These are phyloP conservation scores for Phytopythium litorale DNA, from an alignment of 352 stramenopile species.

Conservation along the genomic window DNA sequence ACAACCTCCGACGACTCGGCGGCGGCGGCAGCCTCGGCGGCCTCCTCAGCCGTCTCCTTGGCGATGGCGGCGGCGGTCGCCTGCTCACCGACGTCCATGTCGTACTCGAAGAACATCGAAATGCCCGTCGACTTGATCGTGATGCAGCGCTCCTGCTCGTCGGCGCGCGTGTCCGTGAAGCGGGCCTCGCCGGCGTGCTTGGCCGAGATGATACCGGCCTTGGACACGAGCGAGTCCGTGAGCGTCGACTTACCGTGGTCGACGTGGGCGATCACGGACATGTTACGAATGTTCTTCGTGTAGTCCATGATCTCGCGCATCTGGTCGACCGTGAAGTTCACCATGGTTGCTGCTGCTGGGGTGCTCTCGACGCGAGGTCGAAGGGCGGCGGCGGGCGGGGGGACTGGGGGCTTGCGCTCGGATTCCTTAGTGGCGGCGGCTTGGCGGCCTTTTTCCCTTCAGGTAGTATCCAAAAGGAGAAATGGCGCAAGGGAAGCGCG, in stretches of 20 bases:
- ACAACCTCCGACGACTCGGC: constrained; percentile 36
- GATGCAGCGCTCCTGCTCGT: constrained; percentile 99
- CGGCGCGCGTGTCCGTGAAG: constrained; percentile 99
- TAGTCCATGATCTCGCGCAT: constrained; percentile 98
- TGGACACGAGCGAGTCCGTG: constrained; percentile 98
- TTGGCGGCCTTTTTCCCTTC: constrained; percentile 21
- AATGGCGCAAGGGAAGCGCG: constrained; percentile 25
- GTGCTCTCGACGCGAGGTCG: constrained; percentile 17
- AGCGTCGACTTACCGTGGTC: constrained; percentile 99
- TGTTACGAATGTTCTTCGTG: constrained; percentile 99
- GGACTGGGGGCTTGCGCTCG: constrained; percentile 1
- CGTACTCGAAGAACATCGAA: constrained; percentile 99
- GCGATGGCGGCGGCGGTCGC: constrained; percentile 63
- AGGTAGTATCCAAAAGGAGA: constrained; percentile 57
- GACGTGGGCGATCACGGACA: constrained; percentile 99
- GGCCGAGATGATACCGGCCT: constrained; percentile 98
- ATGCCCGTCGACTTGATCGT: constrained; percentile 99
- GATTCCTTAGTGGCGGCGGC: constrained; percentile 12
- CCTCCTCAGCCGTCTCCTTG: constrained; percentile 44
- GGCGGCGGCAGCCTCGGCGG: constrained; percentile 13
- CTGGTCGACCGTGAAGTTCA: constrained; percentile 99
- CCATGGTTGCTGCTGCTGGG: constrained; percentile 50
- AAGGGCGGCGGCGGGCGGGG: constrained; percentile 14
- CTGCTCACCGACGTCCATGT: constrained; percentile 92
- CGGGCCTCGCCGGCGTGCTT: constrained; percentile 98